Conservation (phyloP, 2,329 filamentous ascomycete species). For the Ceratocystiopsis sp. region DNA sequence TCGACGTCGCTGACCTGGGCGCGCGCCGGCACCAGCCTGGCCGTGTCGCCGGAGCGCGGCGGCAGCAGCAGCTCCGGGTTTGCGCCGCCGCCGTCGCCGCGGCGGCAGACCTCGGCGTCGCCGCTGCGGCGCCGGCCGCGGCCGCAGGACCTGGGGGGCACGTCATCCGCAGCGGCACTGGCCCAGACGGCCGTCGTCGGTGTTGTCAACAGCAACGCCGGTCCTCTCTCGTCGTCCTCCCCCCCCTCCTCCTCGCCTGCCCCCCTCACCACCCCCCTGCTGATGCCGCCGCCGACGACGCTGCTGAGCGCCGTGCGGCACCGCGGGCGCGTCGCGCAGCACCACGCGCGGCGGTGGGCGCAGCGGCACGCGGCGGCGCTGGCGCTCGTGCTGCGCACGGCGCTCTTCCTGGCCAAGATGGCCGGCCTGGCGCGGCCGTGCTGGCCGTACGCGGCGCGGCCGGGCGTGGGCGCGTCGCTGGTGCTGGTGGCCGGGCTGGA, state of each 20-base stretch:
- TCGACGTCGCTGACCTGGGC: constrained; percentile 22
- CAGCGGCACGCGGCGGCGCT: constrained; percentile 14
- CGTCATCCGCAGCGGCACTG: too few relatives aligned
- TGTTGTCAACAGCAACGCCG: too few relatives aligned
- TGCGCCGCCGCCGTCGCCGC: too few relatives aligned
- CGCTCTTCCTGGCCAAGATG: constrained; percentile 53
- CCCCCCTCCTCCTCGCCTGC: not conserved
- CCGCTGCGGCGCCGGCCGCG: too few relatives aligned
- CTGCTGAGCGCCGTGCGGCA: constrained; percentile 18
- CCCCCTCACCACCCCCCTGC: constrained; percentile 21
- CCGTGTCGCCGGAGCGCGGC: constrained; percentile 15
- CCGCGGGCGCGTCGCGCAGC: constrained; percentile 18
- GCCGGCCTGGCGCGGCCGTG: constrained; percentile 49
- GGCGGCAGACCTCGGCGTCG: too few relatives aligned
- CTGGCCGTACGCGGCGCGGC: constrained; percentile 50
- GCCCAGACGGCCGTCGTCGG: too few relatives aligned
- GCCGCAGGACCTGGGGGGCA: too few relatives aligned
- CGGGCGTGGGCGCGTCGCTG: constrained; percentile 48
- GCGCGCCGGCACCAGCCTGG: constrained; percentile 22
- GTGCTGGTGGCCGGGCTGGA: constrained; percentile 53
- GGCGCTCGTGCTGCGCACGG: constrained; percentile 24
- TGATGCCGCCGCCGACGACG: constrained; percentile 31
- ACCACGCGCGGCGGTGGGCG: constrained; percentile 18
- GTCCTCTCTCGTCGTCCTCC: too few relatives aligned
- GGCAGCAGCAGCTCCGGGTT: too few relatives aligned